Conservation (phyloP, 257 asterid genomes). For the Jaltomata sinuosa region DNA sequence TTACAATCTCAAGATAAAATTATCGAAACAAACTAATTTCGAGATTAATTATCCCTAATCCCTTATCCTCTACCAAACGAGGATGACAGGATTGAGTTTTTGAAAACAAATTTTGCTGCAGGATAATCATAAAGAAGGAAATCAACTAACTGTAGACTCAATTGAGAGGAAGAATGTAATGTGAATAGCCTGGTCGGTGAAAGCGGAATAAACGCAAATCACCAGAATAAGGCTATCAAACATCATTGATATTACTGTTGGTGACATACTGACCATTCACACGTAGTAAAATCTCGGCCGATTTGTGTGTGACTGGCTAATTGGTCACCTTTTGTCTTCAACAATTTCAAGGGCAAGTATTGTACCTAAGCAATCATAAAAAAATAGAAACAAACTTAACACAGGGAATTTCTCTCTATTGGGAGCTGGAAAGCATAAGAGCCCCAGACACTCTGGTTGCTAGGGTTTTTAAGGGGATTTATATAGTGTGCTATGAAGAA, state of each 20-base stretch:
- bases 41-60: too few relatives aligned
- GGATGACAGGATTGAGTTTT: too few relatives aligned
- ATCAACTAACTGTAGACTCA: not conserved
- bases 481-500: not conserved
- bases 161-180: not conserved
- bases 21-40: too few relatives aligned
- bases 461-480: not conserved
- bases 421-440: not conserved
- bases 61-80: too few relatives aligned
- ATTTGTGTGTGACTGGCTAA: not conserved
- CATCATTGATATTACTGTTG: not conserved
- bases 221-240: not conserved
- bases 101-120: too few relatives aligned
- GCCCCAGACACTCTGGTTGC: not conserved
- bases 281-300: not conserved
- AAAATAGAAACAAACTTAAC: not conserved
- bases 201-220: not conserved
- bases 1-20: too few relatives aligned
- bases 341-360: not conserved
- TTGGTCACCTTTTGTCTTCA: not conserved
- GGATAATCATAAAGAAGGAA: too few relatives aligned
- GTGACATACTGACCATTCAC: constrained; percentile 4
- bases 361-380: not conserved
- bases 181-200: not conserved
- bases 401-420: not conserved